Conservation (phyloP, 768 basidiomycete genomes). For the Termitomyces eurrhizus region DNA sequence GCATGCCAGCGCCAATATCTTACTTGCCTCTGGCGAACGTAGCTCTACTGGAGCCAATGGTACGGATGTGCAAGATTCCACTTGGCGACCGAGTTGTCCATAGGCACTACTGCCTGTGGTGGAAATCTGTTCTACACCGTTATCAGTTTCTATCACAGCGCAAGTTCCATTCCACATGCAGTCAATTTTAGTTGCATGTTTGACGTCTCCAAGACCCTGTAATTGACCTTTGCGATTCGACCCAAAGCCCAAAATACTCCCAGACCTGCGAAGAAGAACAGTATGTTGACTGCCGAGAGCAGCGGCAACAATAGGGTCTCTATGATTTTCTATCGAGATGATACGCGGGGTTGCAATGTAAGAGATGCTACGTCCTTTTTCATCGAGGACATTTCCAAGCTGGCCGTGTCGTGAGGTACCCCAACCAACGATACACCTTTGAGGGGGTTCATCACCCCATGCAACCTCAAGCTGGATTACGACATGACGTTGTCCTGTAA, state of each 20-base stretch:
- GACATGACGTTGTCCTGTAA: slow-evolving; percentile 72
- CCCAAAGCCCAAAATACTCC: slow-evolving; percentile 51
- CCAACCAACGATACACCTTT: slow-evolving; percentile 63
- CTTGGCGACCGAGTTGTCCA: slow-evolving; percentile 58
- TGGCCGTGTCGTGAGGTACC: slow-evolving; percentile 85
- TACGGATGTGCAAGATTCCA: slow-evolving; percentile 6
- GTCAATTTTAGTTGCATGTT: slow-evolving; percentile 27
- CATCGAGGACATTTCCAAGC: slow-evolving; percentile 43
- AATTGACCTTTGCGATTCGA: slow-evolving; percentile 72
- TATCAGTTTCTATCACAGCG: slow-evolving; percentile 25
- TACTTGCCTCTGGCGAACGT: slow-evolving; percentile 17
- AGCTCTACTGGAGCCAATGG: slow-evolving; percentile 27
- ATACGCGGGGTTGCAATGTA: slow-evolving; percentile 30
- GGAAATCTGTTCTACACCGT: slow-evolving; percentile 22
- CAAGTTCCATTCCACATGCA: slow-evolving; percentile 87
- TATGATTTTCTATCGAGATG: slow-evolving; percentile 27
- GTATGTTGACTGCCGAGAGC: slow-evolving; percentile 43
- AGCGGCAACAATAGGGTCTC: slow-evolving; percentile 29
- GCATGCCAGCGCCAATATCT: slow-evolving; percentile 44
- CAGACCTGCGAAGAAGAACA: slow-evolving; percentile 54
- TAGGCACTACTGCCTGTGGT: slow-evolving; percentile 55
- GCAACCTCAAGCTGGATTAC: slow-evolving; percentile 39
- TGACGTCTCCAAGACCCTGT: slow-evolving; percentile 26
- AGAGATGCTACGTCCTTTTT: slow-evolving; percentile 20
- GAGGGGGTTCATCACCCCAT: slow-evolving; percentile 16